Conservation (phyloP, 106 monocot genomes). For the Alisma plantagoaquatica region DNA sequence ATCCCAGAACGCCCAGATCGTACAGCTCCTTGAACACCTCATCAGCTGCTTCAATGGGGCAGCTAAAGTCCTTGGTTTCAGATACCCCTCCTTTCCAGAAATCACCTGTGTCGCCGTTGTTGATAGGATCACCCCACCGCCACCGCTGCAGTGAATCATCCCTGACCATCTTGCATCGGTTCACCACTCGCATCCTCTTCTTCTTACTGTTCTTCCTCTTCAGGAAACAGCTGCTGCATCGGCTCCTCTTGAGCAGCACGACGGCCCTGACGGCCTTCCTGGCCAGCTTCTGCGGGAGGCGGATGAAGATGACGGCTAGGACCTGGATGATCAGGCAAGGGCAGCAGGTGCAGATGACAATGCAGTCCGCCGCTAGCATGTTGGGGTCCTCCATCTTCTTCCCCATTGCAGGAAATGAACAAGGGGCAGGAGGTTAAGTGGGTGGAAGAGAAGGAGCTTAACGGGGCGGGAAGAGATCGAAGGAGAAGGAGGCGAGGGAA, state of each 20-base stretch:
- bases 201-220: background rate
- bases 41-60: conserved; percentile 11
- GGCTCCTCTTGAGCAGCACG: no score
- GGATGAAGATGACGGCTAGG: conserved; percentile 1
- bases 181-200: background rate
- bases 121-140: background rate
- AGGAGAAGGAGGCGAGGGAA: background rate
- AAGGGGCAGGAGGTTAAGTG: background rate
- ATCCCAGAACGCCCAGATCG: conserved; percentile 8
- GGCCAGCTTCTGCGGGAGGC: conserved; percentile 4
- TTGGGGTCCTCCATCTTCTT: conserved; percentile 14
- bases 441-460: background rate
- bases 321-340: conserved; percentile 13
- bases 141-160: background rate
- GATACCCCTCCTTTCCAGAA: no score
- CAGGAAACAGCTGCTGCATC: conserved; percentile 1
- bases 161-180: background rate
- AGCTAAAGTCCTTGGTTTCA: no score
- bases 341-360: conserved; percentile 15
- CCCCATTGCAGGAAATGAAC: background rate
- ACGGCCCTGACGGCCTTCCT: conserved; percentile 7
- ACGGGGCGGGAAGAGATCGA: background rate
- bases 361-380: conserved; percentile 15
- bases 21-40: conserved; percentile 11
- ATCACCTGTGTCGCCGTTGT: no score